Evolutionary conservation across 768 basidiomycete species (phyloP).

Genomic region (Leccinum subgranulosum): DNA sequence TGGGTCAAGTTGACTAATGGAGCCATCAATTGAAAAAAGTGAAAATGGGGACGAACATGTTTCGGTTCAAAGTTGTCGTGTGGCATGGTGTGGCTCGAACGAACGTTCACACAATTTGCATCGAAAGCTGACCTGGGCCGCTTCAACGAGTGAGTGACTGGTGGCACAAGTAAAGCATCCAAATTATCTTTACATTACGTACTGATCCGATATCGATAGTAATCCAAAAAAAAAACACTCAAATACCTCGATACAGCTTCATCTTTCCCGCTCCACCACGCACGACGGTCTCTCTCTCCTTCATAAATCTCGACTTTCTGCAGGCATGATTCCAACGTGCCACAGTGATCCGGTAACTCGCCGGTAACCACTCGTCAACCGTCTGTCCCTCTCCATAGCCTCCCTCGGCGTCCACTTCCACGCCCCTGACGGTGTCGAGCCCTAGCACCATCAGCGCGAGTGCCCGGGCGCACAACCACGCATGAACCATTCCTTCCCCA

Average conservation of each 20-base stretch:
- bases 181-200: neutral
- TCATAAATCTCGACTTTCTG: conserved; percentile 1
- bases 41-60: neutral
- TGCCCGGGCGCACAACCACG: conserved; percentile 60
- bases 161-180: neutral
- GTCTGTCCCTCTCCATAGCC: conserved; percentile 19
- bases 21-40: neutral
- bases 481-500: conserved; percentile 74
- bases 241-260: conserved; percentile 22
- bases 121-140: no score
- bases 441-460: conserved; percentile 59
- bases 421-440: conserved; percentile 21
- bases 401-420: conserved; percentile 16
- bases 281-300: neutral
- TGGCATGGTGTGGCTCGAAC: no score
- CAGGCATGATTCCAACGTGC: conserved; percentile 13
- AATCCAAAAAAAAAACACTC: neutral
- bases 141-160: no score
- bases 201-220: neutral
- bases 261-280: conserved; percentile 25
- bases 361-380: conserved; percentile 26
- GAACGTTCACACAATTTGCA: no score
- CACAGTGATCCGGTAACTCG: conserved; percentile 15
- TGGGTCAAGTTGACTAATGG: neutral
- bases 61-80: no score